These are phyloP conservation scores for Verticillium nonalfalfae DNA, from an alignment of 2,329 filamentous ascomycete genomes.

Conservation along the genomic window DNA sequence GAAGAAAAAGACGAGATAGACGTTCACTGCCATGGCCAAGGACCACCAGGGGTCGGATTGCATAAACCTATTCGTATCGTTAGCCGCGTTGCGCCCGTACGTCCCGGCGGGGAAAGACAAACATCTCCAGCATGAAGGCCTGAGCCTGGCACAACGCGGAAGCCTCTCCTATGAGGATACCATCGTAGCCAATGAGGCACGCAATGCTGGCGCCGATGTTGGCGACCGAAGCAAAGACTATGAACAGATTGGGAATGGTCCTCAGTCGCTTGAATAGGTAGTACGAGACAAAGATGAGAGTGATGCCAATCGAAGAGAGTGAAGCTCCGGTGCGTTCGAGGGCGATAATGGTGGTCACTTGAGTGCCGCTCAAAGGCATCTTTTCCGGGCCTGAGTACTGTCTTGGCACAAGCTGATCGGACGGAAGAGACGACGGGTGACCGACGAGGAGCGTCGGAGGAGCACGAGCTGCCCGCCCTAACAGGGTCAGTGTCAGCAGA, in stretches of 20 bases:
- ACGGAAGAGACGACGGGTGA: background rate
- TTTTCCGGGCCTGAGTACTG: background rate
- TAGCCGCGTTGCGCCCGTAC: background rate
- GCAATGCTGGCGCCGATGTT: constrained; percentile 56
- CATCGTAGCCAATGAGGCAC: constrained; percentile 65
- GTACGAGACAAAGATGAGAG: constrained; percentile 47
- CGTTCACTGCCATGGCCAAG: constrained; percentile 76
- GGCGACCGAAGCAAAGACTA: constrained; percentile 53
- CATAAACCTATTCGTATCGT: constrained; percentile 56
- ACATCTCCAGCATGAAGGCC: constrained; percentile 61
- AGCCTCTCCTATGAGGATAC: constrained; percentile 45
- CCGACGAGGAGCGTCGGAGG: background rate
- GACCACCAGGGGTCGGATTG: constrained; percentile 73
- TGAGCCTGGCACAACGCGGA: constrained; percentile 56
- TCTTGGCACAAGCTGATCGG: background rate
- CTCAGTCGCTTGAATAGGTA: constrained; percentile 43
- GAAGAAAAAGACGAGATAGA: constrained; percentile 63
- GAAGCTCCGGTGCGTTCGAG: constrained; percentile 49
- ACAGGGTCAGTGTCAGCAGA: background rate
- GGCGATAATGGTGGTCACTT: constrained; percentile 35
- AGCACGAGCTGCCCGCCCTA: background rate
- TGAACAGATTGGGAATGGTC: constrained; percentile 56
- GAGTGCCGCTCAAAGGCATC: constrained; percentile 21
- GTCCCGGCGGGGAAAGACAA: constrained; percentile 25
- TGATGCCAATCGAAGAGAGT: constrained; percentile 43